These are phyloP conservation scores for Globisporangium apiculatum DNA, from an alignment of 352 stramenopile species.

Conservation along the genomic window DNA sequence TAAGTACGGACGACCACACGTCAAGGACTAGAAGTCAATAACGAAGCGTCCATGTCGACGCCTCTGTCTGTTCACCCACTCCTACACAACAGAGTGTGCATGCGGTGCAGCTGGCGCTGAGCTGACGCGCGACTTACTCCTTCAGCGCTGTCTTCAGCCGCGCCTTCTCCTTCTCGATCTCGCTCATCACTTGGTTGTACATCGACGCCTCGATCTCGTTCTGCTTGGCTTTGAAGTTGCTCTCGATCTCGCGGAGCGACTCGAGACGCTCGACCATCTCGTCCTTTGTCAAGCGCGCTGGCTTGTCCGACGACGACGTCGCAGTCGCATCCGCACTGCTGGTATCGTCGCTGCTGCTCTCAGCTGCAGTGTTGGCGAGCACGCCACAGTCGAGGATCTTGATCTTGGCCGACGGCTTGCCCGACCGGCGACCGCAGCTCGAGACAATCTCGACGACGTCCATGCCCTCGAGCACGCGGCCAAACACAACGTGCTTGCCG, in stretches of 20 bases:
- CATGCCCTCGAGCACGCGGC: conserved; percentile 84
- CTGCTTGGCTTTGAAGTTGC: conserved; percentile 49
- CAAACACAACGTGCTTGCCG: conserved; percentile 96
- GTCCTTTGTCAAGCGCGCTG: conserved; percentile 34
- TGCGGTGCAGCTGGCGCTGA: no score
- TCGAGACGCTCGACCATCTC: conserved; percentile 62
- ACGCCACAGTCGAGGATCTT: conserved; percentile 89
- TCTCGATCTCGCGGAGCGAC: conserved; percentile 53
- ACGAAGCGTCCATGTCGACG: no score
- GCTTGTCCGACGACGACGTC: conserved; percentile 1
- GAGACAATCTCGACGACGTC: conserved; percentile 90
- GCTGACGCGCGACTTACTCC: conserved; percentile 7
- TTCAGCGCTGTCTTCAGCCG: conserved; percentile 58
- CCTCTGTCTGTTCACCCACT: no score
- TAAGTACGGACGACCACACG: no score
- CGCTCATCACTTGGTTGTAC: conserved; percentile 54
- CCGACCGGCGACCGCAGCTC: conserved; percentile 74
- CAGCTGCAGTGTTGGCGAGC: conserved; percentile 16
- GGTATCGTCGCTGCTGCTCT: conserved; percentile 10
- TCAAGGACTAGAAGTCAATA: no score
- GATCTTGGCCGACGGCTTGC: conserved; percentile 81
- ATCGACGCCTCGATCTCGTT: conserved; percentile 49
- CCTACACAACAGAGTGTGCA: no score
- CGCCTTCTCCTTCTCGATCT: conserved; percentile 62
- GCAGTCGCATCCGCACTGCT: conserved; percentile 5